Evolutionary conservation across 306 rosid species (phyloP).

Genomic region (Ormosia emarginata): DNA sequence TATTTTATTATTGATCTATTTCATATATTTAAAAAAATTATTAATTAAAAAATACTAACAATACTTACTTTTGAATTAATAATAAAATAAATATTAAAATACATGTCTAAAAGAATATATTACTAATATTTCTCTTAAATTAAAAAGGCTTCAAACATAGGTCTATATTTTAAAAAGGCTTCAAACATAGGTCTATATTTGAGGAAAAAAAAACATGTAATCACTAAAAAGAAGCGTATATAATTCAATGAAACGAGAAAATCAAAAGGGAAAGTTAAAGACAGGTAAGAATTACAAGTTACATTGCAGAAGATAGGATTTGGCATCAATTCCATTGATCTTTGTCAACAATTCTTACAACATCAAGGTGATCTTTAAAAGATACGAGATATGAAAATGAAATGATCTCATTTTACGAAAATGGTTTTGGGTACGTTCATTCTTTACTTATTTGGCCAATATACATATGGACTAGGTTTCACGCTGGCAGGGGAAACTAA

Average conservation of each 20-base stretch:
- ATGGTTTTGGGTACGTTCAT: background rate
- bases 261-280: background rate
- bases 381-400: background rate
- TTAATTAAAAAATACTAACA: too few species aligned
- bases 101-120: too few species aligned
- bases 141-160: too few species aligned
- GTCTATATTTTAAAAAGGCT: too few species aligned
- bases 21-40: too few species aligned
- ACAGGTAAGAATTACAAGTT: background rate
- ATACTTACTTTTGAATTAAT: too few species aligned
- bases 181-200: too few species aligned
- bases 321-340: background rate
- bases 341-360: background rate
- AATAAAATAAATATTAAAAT: too few species aligned
- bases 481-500: background rate
- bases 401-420: background rate
- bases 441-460: background rate
- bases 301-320: background rate
- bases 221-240: background rate
- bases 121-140: too few species aligned
- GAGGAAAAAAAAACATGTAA: background rate
- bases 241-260: too few species aligned
- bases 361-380: background rate
- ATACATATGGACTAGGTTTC: background rate
- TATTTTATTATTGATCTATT: too few species aligned